Evolutionary conservation across 148 eudicot genomes (phyloP), one percentile per base, ranked within the genome.

Genomic region (Rhododendron ferrugineum): DNA sequence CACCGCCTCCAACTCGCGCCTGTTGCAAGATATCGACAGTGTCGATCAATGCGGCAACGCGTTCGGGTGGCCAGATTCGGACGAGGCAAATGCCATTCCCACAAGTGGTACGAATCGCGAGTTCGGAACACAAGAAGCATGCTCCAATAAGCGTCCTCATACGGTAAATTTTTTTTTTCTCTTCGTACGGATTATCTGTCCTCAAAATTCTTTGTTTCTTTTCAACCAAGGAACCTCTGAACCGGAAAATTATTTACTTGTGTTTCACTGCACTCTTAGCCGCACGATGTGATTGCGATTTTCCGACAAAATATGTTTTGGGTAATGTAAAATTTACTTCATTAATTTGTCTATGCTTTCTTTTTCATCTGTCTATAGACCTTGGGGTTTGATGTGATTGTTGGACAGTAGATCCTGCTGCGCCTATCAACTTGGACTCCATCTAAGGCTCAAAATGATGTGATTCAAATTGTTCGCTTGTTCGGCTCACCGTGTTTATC

Each of bases 101-200:
- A 70, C 75, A 28, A 70, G 36, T 30, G 37, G 37, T 3, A 4
- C 8, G 8, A 11, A 5, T 70, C 18, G 5, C 5, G 37, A 70
- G 30, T 50, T 87, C 49, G 86, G 81, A 32, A 78, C 89, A 40
- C 90, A 83, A 87, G 92, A 92, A 87, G 47, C 93, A 79, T 76
- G 88, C 90, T 86, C 90, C 64, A 89, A 85, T 77, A 95, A 95
- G 86, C 92, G 96, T 80, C 92, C 93, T 83, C 84, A 78, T 84
- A 81, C 68, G 96, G 98, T 94, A 94, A 66, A 42, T 64, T 54
- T 58, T 58, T 11, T 49, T 49, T 49, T 13, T 13, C 13, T 8
- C 22, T 0, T 4, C 42, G 1, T 1, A 1, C 5, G 74, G 36
- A 68, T 11, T 68, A 6, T 68, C 36, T 13, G 15, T 26, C 36